These are phyloP conservation scores for Alternaria incomplexa DNA, from an alignment of 2,329 filamentous ascomycete genomes.

Conservation along the genomic window DNA sequence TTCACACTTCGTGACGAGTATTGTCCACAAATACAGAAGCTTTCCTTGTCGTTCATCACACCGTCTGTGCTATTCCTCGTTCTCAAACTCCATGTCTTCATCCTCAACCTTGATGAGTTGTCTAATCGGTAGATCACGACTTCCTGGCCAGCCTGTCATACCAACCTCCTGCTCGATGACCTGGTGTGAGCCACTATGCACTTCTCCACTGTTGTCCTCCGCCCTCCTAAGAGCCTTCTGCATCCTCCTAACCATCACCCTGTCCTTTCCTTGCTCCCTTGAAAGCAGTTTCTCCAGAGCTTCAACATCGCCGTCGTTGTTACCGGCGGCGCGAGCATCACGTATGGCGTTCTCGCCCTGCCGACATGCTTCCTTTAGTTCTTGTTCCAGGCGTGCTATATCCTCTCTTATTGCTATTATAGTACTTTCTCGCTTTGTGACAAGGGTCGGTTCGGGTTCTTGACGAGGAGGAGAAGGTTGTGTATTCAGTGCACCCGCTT, in stretches of 20 bases:
- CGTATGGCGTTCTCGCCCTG: background rate
- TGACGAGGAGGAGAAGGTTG: no score
- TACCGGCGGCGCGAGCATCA: background rate
- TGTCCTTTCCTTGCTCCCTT: background rate
- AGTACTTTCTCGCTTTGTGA: accelerated
- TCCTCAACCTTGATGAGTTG: background rate
- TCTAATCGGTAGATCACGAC: background rate
- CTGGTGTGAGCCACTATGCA: background rate
- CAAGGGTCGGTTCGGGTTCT: no score
- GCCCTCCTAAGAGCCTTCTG: background rate
- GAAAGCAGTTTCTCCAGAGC: background rate
- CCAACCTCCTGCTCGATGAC: background rate
- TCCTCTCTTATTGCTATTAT: background rate
- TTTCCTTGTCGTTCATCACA: background rate
- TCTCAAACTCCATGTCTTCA: background rate
- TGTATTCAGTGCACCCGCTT: no score
- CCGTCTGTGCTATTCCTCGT: background rate
- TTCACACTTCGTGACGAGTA: no score
- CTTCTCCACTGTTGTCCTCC: background rate
- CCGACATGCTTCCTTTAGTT: no score
- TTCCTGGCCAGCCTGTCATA: background rate
- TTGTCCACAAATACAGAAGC: no score
- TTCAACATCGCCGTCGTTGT: background rate
- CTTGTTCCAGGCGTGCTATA: no score
- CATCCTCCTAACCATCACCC: background rate